Base-by-base conservation (phyloP, 306 rosid species). In the Malus sieversii region DNA sequence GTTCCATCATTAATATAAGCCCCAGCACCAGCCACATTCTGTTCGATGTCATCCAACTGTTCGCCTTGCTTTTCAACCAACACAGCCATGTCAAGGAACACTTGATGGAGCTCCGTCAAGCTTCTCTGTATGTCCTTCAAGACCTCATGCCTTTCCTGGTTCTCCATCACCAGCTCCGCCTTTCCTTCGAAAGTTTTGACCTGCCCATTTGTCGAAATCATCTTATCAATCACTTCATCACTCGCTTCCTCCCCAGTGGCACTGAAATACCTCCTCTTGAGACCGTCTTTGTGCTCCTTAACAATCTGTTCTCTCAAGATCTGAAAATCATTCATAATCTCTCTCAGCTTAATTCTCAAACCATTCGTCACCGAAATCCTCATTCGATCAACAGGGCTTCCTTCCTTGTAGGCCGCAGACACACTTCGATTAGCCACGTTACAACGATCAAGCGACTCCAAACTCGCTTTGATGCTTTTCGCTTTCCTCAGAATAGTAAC, bases 331-430 rank as follows among this genome's bases (percentile, higher is more conserved):
- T 70, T 63, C 81, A 63, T 78, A 64, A 78, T 46, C 3, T 78
- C 81, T 62, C 64, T 70, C 29, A 78, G 76, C 75, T 78, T 78
- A 27, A 62, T 19, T 72, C 82, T 78, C 73, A 78, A 61, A 18
- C 82, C 82, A 72, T 68, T 65, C 4, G 77, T 71, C 23, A 78
- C 82, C 0, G 82, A 63, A 35, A 78, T 65, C 70, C 82, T 71
- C 53, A 75, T 78, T 66, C 77, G 64, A 53, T 78, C 72, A 72
- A 78, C 72, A 3, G 77, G 73, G 73, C 77, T 71, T 25, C 77
- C 82, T 72, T 78, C 82, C 69, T 64, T 78, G 66, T 72, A 71
- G 10, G 15, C 52, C 13, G 15, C 25, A 0, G 40, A 63, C 22
- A 51, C 66, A 6, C 7, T 58, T 25, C 77, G 72, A 65, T 78